Evolutionary conservation across 2,329 filamentous ascomycete genomes (phyloP), one percentile per base, ranked within the genome.

Genomic region (Aspergillus fumigatus): DNA sequence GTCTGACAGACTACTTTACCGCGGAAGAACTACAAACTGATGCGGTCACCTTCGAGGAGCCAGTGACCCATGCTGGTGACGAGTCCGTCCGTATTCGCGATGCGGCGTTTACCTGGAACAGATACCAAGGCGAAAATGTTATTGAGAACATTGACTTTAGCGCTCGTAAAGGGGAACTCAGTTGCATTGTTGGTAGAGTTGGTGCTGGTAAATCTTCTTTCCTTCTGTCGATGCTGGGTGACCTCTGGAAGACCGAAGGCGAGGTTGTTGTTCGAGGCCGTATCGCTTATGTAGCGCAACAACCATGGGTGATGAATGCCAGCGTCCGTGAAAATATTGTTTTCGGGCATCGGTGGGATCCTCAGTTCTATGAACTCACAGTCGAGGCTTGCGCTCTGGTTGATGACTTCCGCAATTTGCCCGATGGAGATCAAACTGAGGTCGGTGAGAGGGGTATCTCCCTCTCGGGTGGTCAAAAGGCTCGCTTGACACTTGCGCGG

Each of bases 381-480:
- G 82, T 99, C 51, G 87, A 90, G 70, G 93, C 94, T 43, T 99
- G 95, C 72, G 94, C 94, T 48, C 80, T 99, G 35, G 70, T 88
- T 5, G 92, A 97, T 63, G 94, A 99, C 71, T 97, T 99, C 75
- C 84, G 87, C 49, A 91, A 90, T 65, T 83, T 99, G 50, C 94
- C 94, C 3, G 94, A 99, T 70, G 94, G 95, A 27, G 95, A 99
- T 68, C 89, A 96, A 71, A 99, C 94, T 0, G 89, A 97, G 67
- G 95, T 99, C 40, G 94, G 94, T 56, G 95, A 99, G 77, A 88
- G 94, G 61, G 94, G 94, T 43, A 99, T 99, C 57, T 97, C 93
- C 2, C 79, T 99, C 25, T 97, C 92, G 61, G 93, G 93, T 63
- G 94, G 95, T 5, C 94, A 99, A 71, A 99, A 97, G 77, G 93